Conservation (phyloP, 345 rosid species). For the Linum lewisii region DNA sequence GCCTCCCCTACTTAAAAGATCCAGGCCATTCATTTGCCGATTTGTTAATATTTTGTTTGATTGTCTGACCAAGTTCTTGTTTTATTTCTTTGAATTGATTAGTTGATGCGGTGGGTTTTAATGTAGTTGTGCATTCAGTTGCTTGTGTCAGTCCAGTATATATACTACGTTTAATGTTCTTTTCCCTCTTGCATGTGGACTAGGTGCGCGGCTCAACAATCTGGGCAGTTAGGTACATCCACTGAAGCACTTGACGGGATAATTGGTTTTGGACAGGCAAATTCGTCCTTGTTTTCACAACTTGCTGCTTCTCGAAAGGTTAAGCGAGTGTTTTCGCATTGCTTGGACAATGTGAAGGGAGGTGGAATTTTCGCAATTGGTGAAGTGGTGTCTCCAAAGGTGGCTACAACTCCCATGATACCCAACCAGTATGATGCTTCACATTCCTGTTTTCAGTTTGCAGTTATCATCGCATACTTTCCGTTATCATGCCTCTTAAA, state of each 20-base stretch:
- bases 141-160: background rate
- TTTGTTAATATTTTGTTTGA: background rate
- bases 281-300: constrained; percentile 79
- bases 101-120: background rate
- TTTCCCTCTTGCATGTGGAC: constrained; percentile 5
- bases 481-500: background rate
- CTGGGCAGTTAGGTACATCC: constrained; percentile 55
- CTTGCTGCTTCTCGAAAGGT: constrained; percentile 54
- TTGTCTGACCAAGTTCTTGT: no score
- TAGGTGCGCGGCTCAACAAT: constrained; percentile 69
- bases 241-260: constrained; percentile 73
- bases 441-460: background rate
- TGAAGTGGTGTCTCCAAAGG: constrained; percentile 53
- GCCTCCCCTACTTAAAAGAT: background rate
- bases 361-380: constrained; percentile 90
- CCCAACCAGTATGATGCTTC: constrained; percentile 58
- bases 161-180: background rate
- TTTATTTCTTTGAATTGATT: no score
- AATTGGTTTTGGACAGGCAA: constrained; percentile 83
- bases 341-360: constrained; percentile 59
- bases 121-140: background rate
- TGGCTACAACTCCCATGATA: constrained; percentile 62
- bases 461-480: background rate
- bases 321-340: constrained; percentile 65
- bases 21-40: background rate